Percentiles rank a stretch among this genome's conserved stretches.
These are phyloP conservation scores for Colletotrichum godetiae DNA, from an alignment of 2,329 filamentous ascomycete species.

Conservation along the genomic window DNA sequence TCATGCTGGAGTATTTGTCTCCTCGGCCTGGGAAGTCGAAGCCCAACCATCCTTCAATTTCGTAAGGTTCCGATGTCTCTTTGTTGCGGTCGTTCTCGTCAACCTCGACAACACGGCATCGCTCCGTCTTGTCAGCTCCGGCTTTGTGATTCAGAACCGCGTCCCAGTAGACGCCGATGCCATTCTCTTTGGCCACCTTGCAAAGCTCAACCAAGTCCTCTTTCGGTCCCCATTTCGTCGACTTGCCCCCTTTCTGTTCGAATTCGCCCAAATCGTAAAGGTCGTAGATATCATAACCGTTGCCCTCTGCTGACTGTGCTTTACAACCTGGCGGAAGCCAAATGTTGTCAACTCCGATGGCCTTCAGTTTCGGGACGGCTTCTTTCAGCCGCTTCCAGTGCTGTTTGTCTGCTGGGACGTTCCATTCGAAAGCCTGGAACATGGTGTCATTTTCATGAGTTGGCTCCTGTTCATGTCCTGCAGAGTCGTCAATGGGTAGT, in stretches of 20 bases:
- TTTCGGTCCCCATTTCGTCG: conserved; percentile 77
- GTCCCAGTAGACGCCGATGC: conserved; percentile 75
- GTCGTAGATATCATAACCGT: conserved; percentile 78
- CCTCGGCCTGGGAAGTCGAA: conserved; percentile 74
- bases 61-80: conserved; percentile 64
- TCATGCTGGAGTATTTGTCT: conserved; percentile 69
- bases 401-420: conserved; percentile 69
- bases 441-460: conserved; percentile 63
- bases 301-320: conserved; percentile 62
- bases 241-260: conserved; percentile 72
- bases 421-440: conserved; percentile 80
- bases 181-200: conserved; percentile 61
- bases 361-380: conserved; percentile 66
- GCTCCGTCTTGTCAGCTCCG: conserved; percentile 73
- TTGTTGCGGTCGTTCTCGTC: conserved; percentile 69
- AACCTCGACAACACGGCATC: conserved; percentile 71
- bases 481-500: not conserved
- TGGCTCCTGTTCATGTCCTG: conserved; percentile 5
- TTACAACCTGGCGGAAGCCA: conserved; percentile 74
- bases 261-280: conserved; percentile 78
- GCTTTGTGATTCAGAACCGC: conserved; percentile 80
- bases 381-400: conserved; percentile 72
- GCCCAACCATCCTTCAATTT: conserved; percentile 77
- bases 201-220: conserved; percentile 68
- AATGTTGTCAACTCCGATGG: conserved; percentile 71